Base-by-base conservation (phyloP, 495 filamentous ascomycete genomes). In the Aspergillus sclerotioniger region DNA sequence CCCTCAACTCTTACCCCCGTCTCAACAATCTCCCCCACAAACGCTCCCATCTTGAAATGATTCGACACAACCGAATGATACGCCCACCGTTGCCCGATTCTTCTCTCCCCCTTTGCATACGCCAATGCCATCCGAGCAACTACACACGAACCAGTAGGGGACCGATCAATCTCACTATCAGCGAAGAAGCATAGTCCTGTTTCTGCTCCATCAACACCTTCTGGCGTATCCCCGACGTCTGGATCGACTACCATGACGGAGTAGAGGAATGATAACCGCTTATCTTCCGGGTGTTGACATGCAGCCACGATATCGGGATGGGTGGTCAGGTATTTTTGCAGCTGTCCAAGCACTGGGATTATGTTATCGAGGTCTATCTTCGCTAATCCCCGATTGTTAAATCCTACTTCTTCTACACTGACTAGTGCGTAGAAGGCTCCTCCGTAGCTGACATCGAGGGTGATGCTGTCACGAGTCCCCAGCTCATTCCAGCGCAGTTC, bases 51-150 rank as follows among this genome's bases (percentile, higher is more conserved):
- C 1, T 37, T 7, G 32, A 64, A 64, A 46, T 62, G 59, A n/a
- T 64, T 67, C 15, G 64, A 67, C 2, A 70, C 65, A 0, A 71
- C 52, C 10, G 66, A 71, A 33, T 69, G 62, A 53, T 67, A 71
- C 25, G 64, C 63, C 64, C 68, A 66, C 8, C 45, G 52, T 32
- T 67, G 54, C 0, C 60, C 60, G 20, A 44, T n/a, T 0, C 17
- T 10, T 21, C 62, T 47, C 21, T 44, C 9, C 0, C 62, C 62
- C 58, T 63, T 63, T 9, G 58, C 61, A 59, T 67, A 37, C 5
- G 62, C 62, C 37, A 64, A 37, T 7, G 62, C 62, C 62, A 61
- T 61, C 4, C 62, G 55, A 0, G 62, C 64, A 15, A 59, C 49
- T 8, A 67, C 64, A 39, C 64, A 67, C n/a, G 64, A 67, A 0